These are phyloP conservation scores for Penicillium bialowiezense DNA, from an alignment of 495 filamentous ascomycete genomes.

Conservation along the genomic window DNA sequence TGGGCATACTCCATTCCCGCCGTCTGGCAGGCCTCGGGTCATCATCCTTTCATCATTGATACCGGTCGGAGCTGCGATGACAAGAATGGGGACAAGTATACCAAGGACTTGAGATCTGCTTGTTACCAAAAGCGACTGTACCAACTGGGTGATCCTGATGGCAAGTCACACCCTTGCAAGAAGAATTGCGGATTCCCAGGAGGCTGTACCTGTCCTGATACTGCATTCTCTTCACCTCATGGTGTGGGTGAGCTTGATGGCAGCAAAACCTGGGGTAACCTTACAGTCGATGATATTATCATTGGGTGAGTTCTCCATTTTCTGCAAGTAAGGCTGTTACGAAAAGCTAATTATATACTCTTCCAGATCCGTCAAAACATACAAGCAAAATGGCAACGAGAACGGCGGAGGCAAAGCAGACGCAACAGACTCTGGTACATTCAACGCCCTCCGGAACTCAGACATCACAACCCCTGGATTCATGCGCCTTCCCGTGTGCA, in stretches of 20 bases:
- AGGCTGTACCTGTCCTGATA: not conserved
- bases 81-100: constrained; percentile 21
- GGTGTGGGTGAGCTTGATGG: not conserved
- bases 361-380: not conserved
- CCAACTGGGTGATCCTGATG: not conserved
- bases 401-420: constrained; percentile 23
- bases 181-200: not conserved
- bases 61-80: constrained; percentile 22
- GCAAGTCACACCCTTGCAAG: not conserved
- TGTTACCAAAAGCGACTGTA: constrained; percentile 27
- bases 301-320: not conserved
- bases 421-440: constrained; percentile 10
- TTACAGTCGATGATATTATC: not conserved
- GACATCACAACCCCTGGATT: constrained; percentile 28
- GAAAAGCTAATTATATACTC: not conserved
- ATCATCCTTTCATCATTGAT: constrained; percentile 31
- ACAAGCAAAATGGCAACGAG: constrained; percentile 20
- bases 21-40: constrained; percentile 21
- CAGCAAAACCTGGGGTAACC: not conserved
- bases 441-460: constrained; percentile 14
- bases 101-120: constrained; percentile 11
- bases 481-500: constrained; percentile 33
- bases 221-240: not conserved
- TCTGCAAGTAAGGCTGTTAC: constrained; percentile 1
- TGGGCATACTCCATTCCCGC: constrained; percentile 31